Evolutionary conservation across 148 eudicot species (phyloP), one percentile per base, ranked within the genome.

Genomic region (Amaranthus hypochondriacus): DNA sequence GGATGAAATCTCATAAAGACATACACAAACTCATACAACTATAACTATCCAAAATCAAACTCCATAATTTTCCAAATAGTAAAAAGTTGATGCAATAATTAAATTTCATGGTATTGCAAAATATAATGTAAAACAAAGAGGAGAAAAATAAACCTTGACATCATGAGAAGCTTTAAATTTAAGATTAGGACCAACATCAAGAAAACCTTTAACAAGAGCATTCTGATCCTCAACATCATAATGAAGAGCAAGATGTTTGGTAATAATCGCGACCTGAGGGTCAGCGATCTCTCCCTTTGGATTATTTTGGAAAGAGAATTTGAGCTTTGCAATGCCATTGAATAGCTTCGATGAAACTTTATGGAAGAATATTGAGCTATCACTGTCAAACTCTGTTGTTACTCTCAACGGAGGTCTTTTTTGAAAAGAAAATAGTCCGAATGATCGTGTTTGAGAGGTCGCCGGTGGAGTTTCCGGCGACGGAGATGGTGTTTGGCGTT

Each of bases 341-440:
- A 94, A 71, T 12, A 94, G 57, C 83, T 90, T 94, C 68, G 93
- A 84, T 3, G 97, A 91, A 0, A 92, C 62, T 72, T 90, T 94
- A 76, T 94, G 80, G 78, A 87, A 78, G 87, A 86, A 91, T 9
- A 85, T 5, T 5, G 86, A 77, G 70, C 61, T 79, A 54, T 94
- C 97, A 74, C 97, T 94, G 75, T 94, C 97, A 83, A 86, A 94
- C 76, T 92, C 97, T 9, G 89, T 79, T 8, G 98, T 91, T 7
- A 91, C 69, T 11, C 98, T 63, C 3, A 94, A 51, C 50, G 81
- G 79, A 43, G 98, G 98, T 3, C 89, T 84, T n/a, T 78, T 77
- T 12, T 73, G 83, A 66, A 81, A 63, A 3, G 79, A 69, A 55
- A 76, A 81, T 14, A 69, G 57, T 11, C 84, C 78, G 72, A 70